Conservation (phyloP, 768 basidiomycete genomes). For the Lactarius sanguifluus region DNA sequence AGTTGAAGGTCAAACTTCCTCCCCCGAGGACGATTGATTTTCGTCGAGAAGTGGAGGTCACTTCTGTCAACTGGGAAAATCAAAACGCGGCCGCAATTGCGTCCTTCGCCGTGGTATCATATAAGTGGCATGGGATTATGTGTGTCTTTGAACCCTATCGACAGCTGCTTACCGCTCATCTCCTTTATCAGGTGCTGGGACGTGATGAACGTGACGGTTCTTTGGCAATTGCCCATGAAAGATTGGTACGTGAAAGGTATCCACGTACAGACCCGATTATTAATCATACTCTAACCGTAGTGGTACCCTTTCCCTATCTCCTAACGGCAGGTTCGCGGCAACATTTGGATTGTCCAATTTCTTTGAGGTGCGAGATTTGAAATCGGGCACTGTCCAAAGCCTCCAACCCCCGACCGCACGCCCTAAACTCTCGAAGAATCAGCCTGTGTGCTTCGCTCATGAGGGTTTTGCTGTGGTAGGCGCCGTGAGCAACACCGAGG, state of each 20-base stretch:
- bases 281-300: background rate
- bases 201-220: background rate
- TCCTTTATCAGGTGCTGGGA: background rate
- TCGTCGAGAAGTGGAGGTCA: background rate
- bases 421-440: background rate
- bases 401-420: background rate
- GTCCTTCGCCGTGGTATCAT: background rate
- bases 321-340: background rate
- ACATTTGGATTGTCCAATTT: background rate
- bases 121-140: background rate
- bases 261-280: background rate
- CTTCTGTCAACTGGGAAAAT: background rate
- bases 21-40: background rate
- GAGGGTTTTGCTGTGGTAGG: background rate
- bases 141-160: background rate
- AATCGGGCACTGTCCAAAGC: background rate
- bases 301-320: background rate
- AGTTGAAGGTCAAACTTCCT: background rate
- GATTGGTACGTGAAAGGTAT: background rate
- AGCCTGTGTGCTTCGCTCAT: background rate
- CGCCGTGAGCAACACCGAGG: background rate
- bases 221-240: slow-evolving; percentile 5
- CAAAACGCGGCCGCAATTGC: background rate
- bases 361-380: background rate
- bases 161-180: background rate